Percentiles rank a stretch among this genome's conserved stretches.
Evolutionary conservation across 108 stramenopile species (phyloP).

Genomic region (Pseudonitzschia multiseries): DNA sequence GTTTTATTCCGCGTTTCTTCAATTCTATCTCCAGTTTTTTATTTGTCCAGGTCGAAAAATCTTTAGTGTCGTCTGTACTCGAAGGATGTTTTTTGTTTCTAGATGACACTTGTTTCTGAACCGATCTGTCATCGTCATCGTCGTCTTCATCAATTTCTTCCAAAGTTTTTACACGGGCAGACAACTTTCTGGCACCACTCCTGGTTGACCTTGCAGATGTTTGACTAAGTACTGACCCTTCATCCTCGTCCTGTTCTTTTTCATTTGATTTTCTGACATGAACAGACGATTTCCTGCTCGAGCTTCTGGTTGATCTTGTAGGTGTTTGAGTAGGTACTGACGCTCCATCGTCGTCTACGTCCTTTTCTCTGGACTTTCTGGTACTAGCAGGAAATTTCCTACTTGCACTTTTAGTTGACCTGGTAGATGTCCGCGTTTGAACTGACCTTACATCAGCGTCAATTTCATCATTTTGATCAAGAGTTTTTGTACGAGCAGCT

Average conservation of each 20-base stretch:
- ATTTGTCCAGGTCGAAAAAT: background rate
- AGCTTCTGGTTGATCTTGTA: background rate
- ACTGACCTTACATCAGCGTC: constrained; percentile 6
- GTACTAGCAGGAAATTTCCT: background rate
- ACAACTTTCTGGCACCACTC: background rate
- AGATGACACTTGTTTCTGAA: background rate
- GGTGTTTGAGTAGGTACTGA: constrained; percentile 7
- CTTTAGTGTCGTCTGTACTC: background rate
- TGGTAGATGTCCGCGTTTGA: constrained; percentile 1
- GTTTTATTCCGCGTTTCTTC: background rate
- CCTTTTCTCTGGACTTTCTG: background rate
- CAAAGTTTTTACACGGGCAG: background rate
- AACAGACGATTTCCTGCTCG: background rate
- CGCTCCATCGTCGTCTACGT: background rate
- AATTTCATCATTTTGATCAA: background rate
- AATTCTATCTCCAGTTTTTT: background rate
- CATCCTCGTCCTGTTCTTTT: background rate
- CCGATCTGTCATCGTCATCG: background rate
- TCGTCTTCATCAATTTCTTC: background rate
- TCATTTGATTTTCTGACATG: background rate
- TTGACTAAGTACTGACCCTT: background rate
- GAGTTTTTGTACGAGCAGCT: background rate
- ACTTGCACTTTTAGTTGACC: background rate
- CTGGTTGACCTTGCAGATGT: constrained; percentile 2
- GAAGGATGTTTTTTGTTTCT: background rate